Base-by-base conservation (phyloP, 768 basidiomycete species). In the Termitomyces sp. region DNA sequence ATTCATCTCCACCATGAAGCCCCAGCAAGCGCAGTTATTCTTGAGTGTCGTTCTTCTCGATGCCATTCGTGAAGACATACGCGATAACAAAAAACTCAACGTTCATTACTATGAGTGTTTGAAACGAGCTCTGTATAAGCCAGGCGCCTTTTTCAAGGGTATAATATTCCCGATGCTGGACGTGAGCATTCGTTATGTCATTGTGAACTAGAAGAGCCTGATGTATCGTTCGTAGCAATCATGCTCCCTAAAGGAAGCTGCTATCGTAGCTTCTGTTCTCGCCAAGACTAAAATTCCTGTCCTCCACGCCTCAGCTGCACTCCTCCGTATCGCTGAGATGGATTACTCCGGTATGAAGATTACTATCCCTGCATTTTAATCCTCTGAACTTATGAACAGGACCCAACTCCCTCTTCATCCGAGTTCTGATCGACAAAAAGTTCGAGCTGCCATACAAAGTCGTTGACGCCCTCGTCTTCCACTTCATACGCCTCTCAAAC, bases 371-470 rank as follows among this genome's bases (percentile, higher is more conserved):
- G 45, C 38, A 32, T 46, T 20, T 32, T 38, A 57, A 18, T 61
- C 48, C 11, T 44, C 22, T 22, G 51, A 48, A 57, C 81, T 3
- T 38, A 33, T 18, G 24, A 2, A 33, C 44, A 83, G 94, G 95
- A 3, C 91, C 97, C 0, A 97, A 94, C 66, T 97, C 95, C 12
- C 83, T 99, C 22, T 98, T 99, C 79, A 96, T 99, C 71, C 93
- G 97, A 20, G 91, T 98, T 13, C 79, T 99, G 35, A 79, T 98
- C 54, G 97, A 99, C 79, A 99, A 99, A 76, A 99, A 99, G 73
- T 92, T 96, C 71, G 94, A 97, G 62, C 79, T 99, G 35, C 97
- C 97, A 0, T 99, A 95, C 81, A 96, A 98, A 76, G 96, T 97
- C 33, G 86, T 99, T 57, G 97, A 99, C 71, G 91, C 93, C 3